Evolutionary conservation across 345 rosid genomes (phyloP).

Genomic region (Eucalyptus rudis): DNA sequence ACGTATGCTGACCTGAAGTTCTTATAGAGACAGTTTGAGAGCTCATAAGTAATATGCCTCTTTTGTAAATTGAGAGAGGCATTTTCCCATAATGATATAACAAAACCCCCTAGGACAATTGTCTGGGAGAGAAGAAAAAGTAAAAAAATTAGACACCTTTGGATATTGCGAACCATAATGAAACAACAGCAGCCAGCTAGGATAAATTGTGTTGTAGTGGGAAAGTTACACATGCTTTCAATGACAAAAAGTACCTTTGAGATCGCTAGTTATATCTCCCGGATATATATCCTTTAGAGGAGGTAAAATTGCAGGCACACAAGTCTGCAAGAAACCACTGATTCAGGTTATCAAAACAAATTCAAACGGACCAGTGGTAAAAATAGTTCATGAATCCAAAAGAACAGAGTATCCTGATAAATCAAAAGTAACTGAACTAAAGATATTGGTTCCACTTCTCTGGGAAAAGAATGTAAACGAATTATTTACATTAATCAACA

Average conservation of each 20-base stretch:
- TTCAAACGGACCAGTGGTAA: background rate
- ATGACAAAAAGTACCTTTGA: constrained; percentile 31
- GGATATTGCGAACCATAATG: background rate
- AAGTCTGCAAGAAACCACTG: constrained; percentile 38
- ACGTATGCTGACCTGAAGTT: background rate
- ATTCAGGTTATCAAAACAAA: background rate
- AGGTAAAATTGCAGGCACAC: constrained; percentile 77
- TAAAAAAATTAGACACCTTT: background rate
- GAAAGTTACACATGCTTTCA: background rate
- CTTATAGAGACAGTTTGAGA: background rate
- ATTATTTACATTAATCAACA: background rate
- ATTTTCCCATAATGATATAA: background rate
- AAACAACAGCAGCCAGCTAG: background rate
- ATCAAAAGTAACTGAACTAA: background rate
- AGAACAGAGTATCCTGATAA: background rate
- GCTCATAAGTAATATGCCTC: background rate
- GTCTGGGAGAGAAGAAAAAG: background rate
- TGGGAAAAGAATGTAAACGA: background rate
- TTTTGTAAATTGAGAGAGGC: background rate
- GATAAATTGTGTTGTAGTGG: background rate
- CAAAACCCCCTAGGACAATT: background rate
- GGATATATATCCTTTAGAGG: constrained; percentile 67
- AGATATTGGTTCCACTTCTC: background rate
- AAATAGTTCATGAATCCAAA: background rate
- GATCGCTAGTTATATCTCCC: constrained; percentile 45